phyloP scores from a whole-genome alignment of 2,329 filamentous ascomycete genomes.

The Lecanicillium sp. region DNA sequence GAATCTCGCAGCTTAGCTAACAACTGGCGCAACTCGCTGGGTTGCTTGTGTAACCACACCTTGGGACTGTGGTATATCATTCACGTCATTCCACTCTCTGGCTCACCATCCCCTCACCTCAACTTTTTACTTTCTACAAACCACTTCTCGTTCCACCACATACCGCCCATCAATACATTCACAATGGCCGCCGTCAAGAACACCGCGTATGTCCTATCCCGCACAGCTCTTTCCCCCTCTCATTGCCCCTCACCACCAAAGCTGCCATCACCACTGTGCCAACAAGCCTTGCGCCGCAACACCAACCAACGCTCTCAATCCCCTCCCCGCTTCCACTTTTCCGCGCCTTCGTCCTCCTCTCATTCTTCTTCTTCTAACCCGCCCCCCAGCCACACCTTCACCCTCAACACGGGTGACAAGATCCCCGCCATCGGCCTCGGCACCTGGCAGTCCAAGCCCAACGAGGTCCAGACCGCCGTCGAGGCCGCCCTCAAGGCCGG shows the following conservation, averaged over 20 bases:
- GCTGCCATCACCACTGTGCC: background rate
- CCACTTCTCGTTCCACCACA: background rate
- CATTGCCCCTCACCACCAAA: slow-evolving; percentile 12
- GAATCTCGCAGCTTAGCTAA: too few species aligned
- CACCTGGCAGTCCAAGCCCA: slow-evolving; percentile 69
- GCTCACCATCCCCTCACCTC: background rate
- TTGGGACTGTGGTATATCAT: too few species aligned
- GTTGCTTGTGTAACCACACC: too few species aligned
- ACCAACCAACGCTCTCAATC: too few species aligned
- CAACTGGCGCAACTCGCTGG: too few species aligned
- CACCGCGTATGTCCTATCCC: slow-evolving; percentile 18
- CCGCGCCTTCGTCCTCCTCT: background rate
- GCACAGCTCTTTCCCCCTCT: background rate
- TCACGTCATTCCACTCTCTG: too few species aligned
- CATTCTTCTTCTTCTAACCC: background rate
- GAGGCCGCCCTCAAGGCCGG: slow-evolving; percentile 60
- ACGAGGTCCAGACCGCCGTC: slow-evolving; percentile 66
- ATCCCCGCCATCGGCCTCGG: slow-evolving; percentile 73
- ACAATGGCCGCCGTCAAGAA: slow-evolving; percentile 26
- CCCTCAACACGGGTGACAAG: slow-evolving; percentile 69
- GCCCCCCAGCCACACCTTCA: slow-evolving; percentile 41
- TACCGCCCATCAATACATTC: background rate
- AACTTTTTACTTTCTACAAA: background rate
- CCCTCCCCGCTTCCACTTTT: background rate
- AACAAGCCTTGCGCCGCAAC: too few species aligned